phyloP scores from a whole-genome alignment of 495 filamentous ascomycete species.

The Corynascus novoguineensis region DNA sequence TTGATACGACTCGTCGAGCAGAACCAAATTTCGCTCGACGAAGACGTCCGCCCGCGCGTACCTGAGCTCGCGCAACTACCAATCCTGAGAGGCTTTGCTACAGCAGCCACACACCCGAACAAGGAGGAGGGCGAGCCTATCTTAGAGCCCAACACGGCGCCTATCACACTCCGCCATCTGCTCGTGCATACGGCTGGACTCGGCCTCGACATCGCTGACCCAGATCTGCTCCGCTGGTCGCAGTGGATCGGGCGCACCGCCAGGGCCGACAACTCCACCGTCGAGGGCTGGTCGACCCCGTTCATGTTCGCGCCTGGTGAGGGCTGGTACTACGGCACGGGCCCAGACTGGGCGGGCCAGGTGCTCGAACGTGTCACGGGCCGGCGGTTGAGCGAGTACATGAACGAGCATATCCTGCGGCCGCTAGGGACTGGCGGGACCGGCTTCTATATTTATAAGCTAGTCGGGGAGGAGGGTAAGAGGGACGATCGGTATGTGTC shows the following conservation, averaged over 20 bases:
- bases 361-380: slow-evolving; percentile 23
- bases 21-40: slow-evolving; percentile 31
- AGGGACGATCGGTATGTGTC: slow-evolving; percentile 4
- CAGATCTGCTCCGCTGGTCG: slow-evolving; percentile 24
- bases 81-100: slow-evolving; percentile 27
- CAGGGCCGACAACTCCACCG: slow-evolving; percentile 9
- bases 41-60: slow-evolving; percentile 26
- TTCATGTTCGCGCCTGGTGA: slow-evolving; percentile 28
- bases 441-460: slow-evolving; percentile 11
- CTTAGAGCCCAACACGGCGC: slow-evolving; percentile 22
- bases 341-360: slow-evolving; percentile 31
- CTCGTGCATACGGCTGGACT: slow-evolving; percentile 32
- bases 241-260: slow-evolving; percentile 18
- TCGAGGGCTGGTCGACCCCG: slow-evolving; percentile 28
- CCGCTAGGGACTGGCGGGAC: slow-evolving; percentile 22
- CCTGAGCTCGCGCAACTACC: slow-evolving; percentile 30
- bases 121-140: slow-evolving; percentile 17
- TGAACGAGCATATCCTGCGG: slow-evolving; percentile 21
- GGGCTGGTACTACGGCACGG: slow-evolving; percentile 31
- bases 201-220: slow-evolving; percentile 25
- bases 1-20: slow-evolving; percentile 36
- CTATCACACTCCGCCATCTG: slow-evolving; percentile 30
- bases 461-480: not conserved
- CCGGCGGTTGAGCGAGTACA: slow-evolving; percentile 20
- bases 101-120: not conserved